Percentiles rank a stretch among this genome's conserved stretches.
Conservation (phyloP, 1,139 yeast species). For the Kurtzmaniella quercitrusa region DNA sequence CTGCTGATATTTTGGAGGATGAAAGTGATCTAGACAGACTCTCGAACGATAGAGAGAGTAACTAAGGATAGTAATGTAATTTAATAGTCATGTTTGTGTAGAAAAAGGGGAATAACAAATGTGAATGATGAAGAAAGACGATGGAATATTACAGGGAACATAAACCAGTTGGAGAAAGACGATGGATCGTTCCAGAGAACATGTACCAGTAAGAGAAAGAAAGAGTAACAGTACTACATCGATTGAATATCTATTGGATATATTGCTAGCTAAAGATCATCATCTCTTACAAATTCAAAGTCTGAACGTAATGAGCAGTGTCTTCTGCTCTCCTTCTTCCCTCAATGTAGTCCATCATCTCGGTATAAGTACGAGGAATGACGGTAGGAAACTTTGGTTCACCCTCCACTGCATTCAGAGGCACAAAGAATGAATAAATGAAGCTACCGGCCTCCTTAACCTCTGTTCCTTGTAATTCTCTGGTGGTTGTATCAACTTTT, state of each 20-base stretch:
- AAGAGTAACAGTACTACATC: too few species aligned
- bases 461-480: conserved; percentile 57
- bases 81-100: neutral
- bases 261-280: too few species aligned
- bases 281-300: conserved; percentile 21
- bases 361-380: conserved; percentile 81
- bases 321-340: conserved; percentile 88
- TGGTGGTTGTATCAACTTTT: conserved; percentile 77
- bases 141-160: too few species aligned
- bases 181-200: too few species aligned
- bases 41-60: neutral
- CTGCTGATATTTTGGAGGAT: conserved; percentile 33
- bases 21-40: conserved; percentile 21
- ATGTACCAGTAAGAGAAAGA: too few species aligned
- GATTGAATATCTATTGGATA: too few species aligned
- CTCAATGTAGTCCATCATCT: conserved; percentile 87
- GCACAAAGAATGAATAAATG: conserved; percentile 83
- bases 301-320: conserved; percentile 65
- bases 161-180: too few species aligned
- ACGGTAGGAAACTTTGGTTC: conserved; percentile 54
- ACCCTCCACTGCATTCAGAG: conserved; percentile 39
- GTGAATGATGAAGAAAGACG: neutral
- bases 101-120: neutral
- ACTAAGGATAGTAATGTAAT: neutral
- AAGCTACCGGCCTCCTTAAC: conserved; percentile 78